Evolutionary conservation across 1,284 basidiomycete species (phyloP).

Genomic region (Austroboletus niveus): DNA sequence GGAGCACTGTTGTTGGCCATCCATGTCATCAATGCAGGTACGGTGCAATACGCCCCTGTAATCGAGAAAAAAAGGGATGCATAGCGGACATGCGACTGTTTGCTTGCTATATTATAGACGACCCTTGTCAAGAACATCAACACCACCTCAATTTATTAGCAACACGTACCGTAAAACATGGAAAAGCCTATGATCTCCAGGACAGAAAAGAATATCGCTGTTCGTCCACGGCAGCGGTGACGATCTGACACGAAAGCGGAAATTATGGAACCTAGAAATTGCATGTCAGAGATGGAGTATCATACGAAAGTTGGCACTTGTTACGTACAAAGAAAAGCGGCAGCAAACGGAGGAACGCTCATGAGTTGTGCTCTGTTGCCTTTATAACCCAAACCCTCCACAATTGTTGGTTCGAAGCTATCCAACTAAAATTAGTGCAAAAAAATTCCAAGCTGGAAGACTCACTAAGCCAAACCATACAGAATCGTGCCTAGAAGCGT

Average conservation of each 20-base stretch:
- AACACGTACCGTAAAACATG: slow-evolving; percentile 44
- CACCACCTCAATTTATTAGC: too few relatives aligned
- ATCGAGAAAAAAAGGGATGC: slow-evolving; percentile 52
- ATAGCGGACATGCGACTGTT: slow-evolving; percentile 40
- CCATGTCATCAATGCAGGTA: slow-evolving; percentile 50
- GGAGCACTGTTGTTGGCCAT: slow-evolving; percentile 58
- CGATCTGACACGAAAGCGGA: slow-evolving; percentile 44
- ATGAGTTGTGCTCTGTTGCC: slow-evolving; percentile 45
- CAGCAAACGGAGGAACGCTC: slow-evolving; percentile 49
- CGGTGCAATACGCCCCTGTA: slow-evolving; percentile 43
- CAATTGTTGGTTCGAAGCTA: slow-evolving; percentile 55
- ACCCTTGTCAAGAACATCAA: background rate
- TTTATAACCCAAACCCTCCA: slow-evolving; percentile 44
- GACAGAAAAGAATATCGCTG: slow-evolving; percentile 38
- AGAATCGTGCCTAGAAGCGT: slow-evolving; percentile 38
- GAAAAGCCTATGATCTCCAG: slow-evolving; percentile 43
- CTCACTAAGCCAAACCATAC: slow-evolving; percentile 40
- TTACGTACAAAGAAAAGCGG: slow-evolving; percentile 42
- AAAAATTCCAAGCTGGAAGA: background rate
- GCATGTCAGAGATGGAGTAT: background rate
- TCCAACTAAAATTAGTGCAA: background rate
- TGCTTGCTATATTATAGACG: slow-evolving; percentile 11
- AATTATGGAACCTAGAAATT: slow-evolving; percentile 37
- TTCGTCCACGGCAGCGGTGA: slow-evolving; percentile 42
- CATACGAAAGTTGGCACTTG: too few relatives aligned